These are phyloP conservation scores for Filobasidium floriforme DNA, from an alignment of 768 basidiomycete genomes.

Conservation along the genomic window DNA sequence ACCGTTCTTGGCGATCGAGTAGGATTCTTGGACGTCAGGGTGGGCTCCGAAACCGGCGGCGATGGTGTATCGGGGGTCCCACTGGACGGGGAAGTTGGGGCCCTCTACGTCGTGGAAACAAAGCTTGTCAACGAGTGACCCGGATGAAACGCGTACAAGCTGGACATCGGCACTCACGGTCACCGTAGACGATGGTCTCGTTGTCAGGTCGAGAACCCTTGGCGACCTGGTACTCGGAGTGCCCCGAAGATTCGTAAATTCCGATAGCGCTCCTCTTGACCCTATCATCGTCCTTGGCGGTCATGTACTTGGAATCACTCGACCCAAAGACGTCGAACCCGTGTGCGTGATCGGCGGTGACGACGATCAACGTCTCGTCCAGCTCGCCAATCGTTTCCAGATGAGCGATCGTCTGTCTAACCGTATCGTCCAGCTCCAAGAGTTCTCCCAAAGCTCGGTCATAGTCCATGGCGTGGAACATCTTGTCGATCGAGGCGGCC, in stretches of 20 bases:
- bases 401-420: conserved; percentile 40
- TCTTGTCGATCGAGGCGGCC: conserved; percentile 43
- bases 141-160: too few relatives aligned
- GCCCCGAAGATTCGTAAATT: conserved; percentile 27
- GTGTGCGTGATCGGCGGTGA: conserved; percentile 13
- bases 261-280: conserved; percentile 45
- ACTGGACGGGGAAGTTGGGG: conserved; percentile 35
- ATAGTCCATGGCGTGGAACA: conserved; percentile 45
- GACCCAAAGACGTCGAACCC: conserved; percentile 44
- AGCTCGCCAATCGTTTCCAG: conserved; percentile 44
- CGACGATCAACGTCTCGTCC: conserved; percentile 44
- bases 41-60: conserved; percentile 23
- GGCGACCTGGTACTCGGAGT: conserved; percentile 44
- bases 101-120: conserved; percentile 3
- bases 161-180: neutral
- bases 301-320: conserved; percentile 43
- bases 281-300: conserved; percentile 33
- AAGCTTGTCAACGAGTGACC: too few relatives aligned
- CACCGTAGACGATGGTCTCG: conserved; percentile 33
- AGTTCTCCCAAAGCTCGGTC: conserved; percentile 46
- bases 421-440: conserved; percentile 46
- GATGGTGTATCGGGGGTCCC: conserved; percentile 46
- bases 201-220: conserved; percentile 32
- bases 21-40: conserved; percentile 24
- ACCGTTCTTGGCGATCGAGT: conserved; percentile 30